Base-by-base conservation (phyloP, 2,329 filamentous ascomycete species). In the Aciculosporium take region DNA sequence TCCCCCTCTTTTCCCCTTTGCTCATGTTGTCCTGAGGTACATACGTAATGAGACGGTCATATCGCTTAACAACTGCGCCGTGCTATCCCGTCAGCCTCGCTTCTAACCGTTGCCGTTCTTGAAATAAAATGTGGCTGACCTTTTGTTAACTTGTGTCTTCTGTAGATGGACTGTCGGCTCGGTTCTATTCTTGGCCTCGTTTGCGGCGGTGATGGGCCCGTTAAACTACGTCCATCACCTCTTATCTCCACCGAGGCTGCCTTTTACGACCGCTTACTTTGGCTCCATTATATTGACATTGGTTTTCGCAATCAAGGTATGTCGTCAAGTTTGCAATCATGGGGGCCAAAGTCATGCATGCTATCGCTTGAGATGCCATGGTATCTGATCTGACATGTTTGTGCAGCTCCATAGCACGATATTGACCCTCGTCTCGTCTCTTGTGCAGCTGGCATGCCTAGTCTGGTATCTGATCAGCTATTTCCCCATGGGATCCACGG, bases 401-500 rank as follows among this genome's bases (percentile, higher is more conserved):
- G 43, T 54, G 13, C n/a, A 94, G 87, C 78, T 94, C 49, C 82
- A 82, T 58, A 89, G 73, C 57, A 87, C 84, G 31, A 64, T 93
- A 47, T 75, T 96, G 49, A 96, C 91, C 13, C 69, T 96, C 41
- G 67, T 95, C 48, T 83, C 87, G 18, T 79, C 85, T 46, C 71
- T 95, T 45, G 66, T 88, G 51, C 91, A 98, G 60, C 70, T 96
- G 41, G 79, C 80, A 40, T 84, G 82, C 48, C 68, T 96, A 48
- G 49, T 85, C 36, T 96, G 89, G 89, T 96, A 96, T 64, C 71
- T 95, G 36, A 79, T 96, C 61, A 94, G 85, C 64, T 98, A 98
- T 62, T 96, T 96, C 55, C 91, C 91, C 21, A 94, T 96, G 88
- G 91, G 91, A 31, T 84, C 84, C 43, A 84, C 81, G 42, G 86